phyloP scores from a whole-genome alignment of 805 yeast species.

The Trichomonascus vanleenenianus region DNA sequence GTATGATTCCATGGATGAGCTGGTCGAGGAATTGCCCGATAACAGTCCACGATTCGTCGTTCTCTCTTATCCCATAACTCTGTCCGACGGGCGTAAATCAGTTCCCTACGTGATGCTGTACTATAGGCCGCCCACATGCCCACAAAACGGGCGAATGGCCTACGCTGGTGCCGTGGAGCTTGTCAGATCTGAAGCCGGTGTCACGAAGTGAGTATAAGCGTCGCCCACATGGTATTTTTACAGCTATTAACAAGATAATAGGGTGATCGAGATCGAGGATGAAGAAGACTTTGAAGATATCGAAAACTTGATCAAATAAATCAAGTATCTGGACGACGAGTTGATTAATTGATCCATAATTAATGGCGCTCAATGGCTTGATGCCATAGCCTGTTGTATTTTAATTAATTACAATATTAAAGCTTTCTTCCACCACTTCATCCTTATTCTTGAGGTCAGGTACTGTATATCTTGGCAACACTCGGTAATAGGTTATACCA shows the following conservation, averaged over 20 bases:
- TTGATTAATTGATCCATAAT: too few relatives aligned
- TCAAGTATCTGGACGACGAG: too few relatives aligned
- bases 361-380: too few relatives aligned
- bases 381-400: too few relatives aligned
- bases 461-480: too few relatives aligned
- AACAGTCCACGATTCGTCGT: conserved; percentile 70
- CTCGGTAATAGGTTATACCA: too few relatives aligned
- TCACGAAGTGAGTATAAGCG: conserved; percentile 24
- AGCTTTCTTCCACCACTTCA: too few relatives aligned
- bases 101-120: conserved; percentile 75
- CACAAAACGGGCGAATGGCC: conserved; percentile 74
- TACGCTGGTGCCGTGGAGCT: conserved; percentile 88
- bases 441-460: too few relatives aligned
- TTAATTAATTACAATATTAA: too few relatives aligned
- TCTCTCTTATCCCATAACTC: conserved; percentile 65
- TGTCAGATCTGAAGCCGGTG: conserved; percentile 71
- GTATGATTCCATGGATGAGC: conserved; percentile 43
- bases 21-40: conserved; percentile 73
- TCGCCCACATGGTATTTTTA: neutral
- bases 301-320: conserved; percentile 26
- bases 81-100: conserved; percentile 63
- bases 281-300: conserved; percentile 64
- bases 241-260: conserved; percentile 17
- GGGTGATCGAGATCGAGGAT: conserved; percentile 54
- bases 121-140: conserved; percentile 83